Percentiles rank a stretch among this genome's conserved stretches.
phyloP scores from a whole-genome alignment of 2,329 filamentous ascomycete genomes.

The Xylaria sp. region DNA sequence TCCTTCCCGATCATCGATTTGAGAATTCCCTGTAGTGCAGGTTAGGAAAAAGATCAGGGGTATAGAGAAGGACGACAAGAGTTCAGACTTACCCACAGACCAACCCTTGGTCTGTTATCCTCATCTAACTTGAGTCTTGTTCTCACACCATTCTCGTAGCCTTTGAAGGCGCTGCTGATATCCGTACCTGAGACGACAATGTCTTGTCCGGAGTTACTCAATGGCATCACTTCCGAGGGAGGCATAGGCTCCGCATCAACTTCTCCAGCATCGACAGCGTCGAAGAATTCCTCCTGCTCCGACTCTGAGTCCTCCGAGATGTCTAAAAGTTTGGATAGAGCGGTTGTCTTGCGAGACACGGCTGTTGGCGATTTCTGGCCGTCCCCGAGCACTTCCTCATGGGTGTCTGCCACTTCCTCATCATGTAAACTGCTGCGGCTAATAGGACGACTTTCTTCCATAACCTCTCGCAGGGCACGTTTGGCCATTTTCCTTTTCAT shows the following conservation, averaged over 20 bases:
- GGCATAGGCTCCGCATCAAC: conserved; percentile 81
- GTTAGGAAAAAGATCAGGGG: conserved; percentile 40
- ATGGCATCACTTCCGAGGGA: conserved; percentile 53
- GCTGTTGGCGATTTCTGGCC: conserved; percentile 55
- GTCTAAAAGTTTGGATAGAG: conserved; percentile 75
- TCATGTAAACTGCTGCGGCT: conserved; percentile 45
- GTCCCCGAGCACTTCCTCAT: conserved; percentile 49
- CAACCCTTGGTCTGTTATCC: conserved; percentile 92
- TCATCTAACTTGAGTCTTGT: conserved; percentile 86
- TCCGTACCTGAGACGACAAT: conserved; percentile 64
- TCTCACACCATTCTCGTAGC: conserved; percentile 90
- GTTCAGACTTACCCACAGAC: conserved; percentile 80
- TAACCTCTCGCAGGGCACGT: conserved; percentile 84
- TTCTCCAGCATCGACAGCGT: conserved; percentile 92
- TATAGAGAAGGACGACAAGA: not conserved
- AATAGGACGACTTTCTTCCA: conserved; percentile 63
- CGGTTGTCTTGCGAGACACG: conserved; percentile 68
- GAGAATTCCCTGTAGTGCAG: conserved; percentile 76
- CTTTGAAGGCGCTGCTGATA: conserved; percentile 81
- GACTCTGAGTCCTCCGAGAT: conserved; percentile 80
- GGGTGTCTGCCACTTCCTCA: conserved; percentile 47
- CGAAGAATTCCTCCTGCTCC: conserved; percentile 94
- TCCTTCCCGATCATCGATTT: conserved; percentile 99
- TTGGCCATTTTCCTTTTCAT: conserved; percentile 90
- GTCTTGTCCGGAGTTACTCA: conserved; percentile 57